phyloP scores from a whole-genome alignment of 208 protist species.

The Crithidia expoeki region DNA sequence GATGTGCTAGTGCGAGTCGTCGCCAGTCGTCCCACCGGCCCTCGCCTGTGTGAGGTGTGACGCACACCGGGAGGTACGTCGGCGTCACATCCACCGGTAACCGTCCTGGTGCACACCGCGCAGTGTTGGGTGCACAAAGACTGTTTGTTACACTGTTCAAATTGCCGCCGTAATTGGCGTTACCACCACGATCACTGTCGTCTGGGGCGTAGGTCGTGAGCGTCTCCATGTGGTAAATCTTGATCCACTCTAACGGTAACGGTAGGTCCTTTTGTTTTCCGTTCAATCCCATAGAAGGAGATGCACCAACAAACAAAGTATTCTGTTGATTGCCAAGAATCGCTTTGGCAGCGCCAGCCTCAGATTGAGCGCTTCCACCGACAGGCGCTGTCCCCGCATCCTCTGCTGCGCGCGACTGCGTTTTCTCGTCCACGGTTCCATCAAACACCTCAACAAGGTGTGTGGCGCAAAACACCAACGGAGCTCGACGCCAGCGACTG shows the following conservation, averaged over 20 bases:
- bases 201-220: conserved; percentile 32
- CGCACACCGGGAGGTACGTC: conserved; percentile 40
- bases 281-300: too few species aligned
- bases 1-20: conserved; percentile 4
- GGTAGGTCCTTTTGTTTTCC: conserved; percentile 14
- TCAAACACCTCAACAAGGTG: conserved; percentile 74
- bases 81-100: conserved; percentile 43
- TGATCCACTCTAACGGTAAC: conserved; percentile 53
- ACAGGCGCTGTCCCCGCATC: too few species aligned
- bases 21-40: conserved; percentile 26
- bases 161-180: too few species aligned
- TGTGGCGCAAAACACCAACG: conserved; percentile 70
- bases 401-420: too few species aligned
- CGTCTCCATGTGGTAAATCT: conserved; percentile 51
- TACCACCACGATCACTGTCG: background rate
- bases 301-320: too few species aligned
- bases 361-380: background rate
- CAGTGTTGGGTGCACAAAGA: background rate
- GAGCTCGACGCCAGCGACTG: conserved; percentile 12
- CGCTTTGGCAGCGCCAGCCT: too few species aligned
- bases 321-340: background rate
- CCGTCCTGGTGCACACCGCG: background rate
- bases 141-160: background rate
- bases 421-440: too few species aligned
- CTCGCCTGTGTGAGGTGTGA: conserved; percentile 26